A percentile compares a stretch with the other conserved stretches of the same genome.
Evolutionary conservation across 495 filamentous ascomycete species (phyloP).

Genomic region (Evansstolkia leycettana): DNA sequence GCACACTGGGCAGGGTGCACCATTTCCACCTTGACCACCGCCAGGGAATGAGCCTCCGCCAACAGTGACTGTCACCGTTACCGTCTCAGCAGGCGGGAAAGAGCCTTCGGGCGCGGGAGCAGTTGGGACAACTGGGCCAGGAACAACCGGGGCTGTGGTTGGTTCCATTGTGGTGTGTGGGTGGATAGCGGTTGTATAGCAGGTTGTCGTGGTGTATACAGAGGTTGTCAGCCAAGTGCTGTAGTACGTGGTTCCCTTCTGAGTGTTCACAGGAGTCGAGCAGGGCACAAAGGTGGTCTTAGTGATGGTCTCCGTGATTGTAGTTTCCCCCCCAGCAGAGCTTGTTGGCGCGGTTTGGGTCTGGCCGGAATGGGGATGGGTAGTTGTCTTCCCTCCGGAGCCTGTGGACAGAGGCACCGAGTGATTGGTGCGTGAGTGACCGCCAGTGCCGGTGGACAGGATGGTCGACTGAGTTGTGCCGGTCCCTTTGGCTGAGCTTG

Average conservation of each 20-base stretch:
- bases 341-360: neutral
- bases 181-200: neutral
- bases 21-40: neutral
- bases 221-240: constrained; percentile 1
- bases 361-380: neutral
- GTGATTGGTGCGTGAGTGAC: neutral
- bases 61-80: neutral
- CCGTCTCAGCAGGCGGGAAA: constrained; percentile 1
- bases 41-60: neutral
- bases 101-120: neutral
- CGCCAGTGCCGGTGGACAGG: neutral
- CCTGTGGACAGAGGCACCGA: neutral
- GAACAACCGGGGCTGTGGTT: neutral
- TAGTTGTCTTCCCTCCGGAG: neutral
- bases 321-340: neutral
- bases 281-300: neutral
- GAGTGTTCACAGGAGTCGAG: constrained; percentile 1
- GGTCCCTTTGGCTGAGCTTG: neutral
- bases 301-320: constrained; percentile 1
- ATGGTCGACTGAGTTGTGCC: neutral
- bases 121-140: neutral
- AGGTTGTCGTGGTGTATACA: constrained; percentile 1
- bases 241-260: neutral
- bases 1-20: neutral
- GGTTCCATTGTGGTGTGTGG: no score